Conservation (phyloP, 805 yeast species). For the Priceomyces melissophilus region DNA sequence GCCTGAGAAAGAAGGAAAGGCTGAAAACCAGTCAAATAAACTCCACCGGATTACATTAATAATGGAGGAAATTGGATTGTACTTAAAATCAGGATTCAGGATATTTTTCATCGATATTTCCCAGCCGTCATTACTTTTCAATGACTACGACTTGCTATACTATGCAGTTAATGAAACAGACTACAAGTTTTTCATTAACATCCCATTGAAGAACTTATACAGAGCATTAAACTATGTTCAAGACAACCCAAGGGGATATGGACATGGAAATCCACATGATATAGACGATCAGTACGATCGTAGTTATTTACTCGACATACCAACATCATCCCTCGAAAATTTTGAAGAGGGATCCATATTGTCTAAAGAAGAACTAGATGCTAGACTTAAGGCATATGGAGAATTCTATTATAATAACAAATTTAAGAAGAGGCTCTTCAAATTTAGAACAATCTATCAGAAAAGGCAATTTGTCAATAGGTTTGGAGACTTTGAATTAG, state of each 20-base stretch:
- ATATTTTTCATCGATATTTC: conserved; percentile 43
- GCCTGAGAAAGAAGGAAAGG: conserved; percentile 13
- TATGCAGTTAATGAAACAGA: conserved; percentile 39
- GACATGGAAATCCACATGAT: conserved; percentile 21
- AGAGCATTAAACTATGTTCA: conserved; percentile 42
- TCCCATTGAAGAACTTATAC: conserved; percentile 45
- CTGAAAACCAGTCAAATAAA: conserved; percentile 3
- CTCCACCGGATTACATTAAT: conserved; percentile 33
- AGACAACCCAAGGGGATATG: conserved; percentile 21
- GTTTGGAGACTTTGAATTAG: conserved; percentile 37
- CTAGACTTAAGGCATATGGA: conserved; percentile 25
- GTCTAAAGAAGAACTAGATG: conserved; percentile 1
- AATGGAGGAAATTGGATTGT: conserved; percentile 57
- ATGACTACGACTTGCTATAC: conserved; percentile 41
- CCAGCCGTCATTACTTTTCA: conserved; percentile 38
- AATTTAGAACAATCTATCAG: conserved; percentile 40
- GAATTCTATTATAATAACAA: conserved; percentile 31
- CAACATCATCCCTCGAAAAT: background rate
- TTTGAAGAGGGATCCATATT: background rate
- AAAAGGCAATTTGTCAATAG: conserved; percentile 39
- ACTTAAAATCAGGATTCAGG: conserved; percentile 49
- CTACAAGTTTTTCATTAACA: conserved; percentile 41
- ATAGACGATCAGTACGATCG: conserved; percentile 19
- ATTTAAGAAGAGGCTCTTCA: conserved; percentile 29
- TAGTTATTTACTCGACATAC: conserved; percentile 9